Conservation (phyloP, 495 filamentous ascomycete genomes). For the Xylaria cubensis region DNA sequence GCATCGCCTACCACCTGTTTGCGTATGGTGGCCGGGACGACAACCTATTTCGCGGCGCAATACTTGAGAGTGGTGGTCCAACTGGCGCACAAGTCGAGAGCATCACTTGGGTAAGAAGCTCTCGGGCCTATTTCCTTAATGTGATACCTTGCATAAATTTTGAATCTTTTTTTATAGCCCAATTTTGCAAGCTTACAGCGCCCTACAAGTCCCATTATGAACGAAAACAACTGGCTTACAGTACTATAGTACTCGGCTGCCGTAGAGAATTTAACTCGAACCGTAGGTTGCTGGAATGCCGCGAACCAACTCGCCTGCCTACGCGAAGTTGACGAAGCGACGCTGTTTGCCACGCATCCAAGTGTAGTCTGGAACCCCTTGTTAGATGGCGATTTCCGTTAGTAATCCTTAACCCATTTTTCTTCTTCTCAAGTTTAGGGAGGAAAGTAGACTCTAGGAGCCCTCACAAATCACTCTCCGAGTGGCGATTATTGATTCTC, state of each 20-base stretch:
- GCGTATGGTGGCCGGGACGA: conserved; percentile 59
- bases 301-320: conserved; percentile 55
- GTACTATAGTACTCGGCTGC: conserved; percentile 36
- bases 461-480: neutral
- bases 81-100: conserved; percentile 28
- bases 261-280: conserved; percentile 50
- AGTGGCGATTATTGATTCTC: neutral
- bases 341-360: conserved; percentile 51
- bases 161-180: neutral
- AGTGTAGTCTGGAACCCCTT: conserved; percentile 51
- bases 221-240: neutral
- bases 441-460: neutral
- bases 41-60: conserved; percentile 60
- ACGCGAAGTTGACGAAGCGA: conserved; percentile 51
- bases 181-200: neutral
- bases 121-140: neutral
- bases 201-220: neutral
- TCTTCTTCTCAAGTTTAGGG: neutral
- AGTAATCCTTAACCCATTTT: neutral
- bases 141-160: neutral
- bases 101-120: conserved; percentile 14
- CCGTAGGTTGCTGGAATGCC: conserved; percentile 45
- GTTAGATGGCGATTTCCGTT: conserved; percentile 55
- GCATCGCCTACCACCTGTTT: conserved; percentile 58
- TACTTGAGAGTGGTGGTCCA: conserved; percentile 63